These are phyloP conservation scores for Penicillium sclerotiorum DNA, from an alignment of 2,329 filamentous ascomycete species.

Conservation along the genomic window DNA sequence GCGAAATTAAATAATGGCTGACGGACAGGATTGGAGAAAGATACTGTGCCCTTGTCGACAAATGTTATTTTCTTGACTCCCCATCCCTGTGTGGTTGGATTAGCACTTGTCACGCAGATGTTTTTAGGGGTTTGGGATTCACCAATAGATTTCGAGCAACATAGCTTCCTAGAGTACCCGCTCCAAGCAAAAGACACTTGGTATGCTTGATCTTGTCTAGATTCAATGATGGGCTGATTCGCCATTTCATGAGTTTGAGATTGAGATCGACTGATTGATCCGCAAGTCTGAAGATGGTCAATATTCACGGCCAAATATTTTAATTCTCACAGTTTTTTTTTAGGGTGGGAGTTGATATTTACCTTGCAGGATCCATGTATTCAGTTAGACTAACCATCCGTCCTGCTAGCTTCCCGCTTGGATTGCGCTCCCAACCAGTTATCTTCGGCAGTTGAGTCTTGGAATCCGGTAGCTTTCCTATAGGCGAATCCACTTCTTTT, in stretches of 20 bases:
- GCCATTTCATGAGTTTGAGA: slow-evolving; percentile 98
- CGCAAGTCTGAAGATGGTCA: slow-evolving; percentile 59
- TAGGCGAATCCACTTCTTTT: slow-evolving; percentile 33
- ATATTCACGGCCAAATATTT: neutral
- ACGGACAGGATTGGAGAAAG: slow-evolving; percentile 93
- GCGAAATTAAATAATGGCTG: slow-evolving; percentile 90
- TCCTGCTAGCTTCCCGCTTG: slow-evolving; percentile 73
- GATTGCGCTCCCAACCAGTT: slow-evolving; percentile 91
- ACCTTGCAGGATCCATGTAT: slow-evolving; percentile 85
- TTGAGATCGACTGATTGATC: slow-evolving; percentile 96
- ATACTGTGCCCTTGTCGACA: slow-evolving; percentile 89
- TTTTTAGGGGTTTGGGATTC: no score
- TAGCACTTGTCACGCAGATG: neutral
- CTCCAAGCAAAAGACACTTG: slow-evolving; percentile 86
- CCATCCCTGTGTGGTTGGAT: no score
- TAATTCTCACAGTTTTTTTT: neutral
- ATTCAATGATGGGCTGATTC: slow-evolving; percentile 84
- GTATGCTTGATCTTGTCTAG: slow-evolving; percentile 87
- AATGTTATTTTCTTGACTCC: slow-evolving; percentile 94
- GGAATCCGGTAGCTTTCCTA: slow-evolving; percentile 12
- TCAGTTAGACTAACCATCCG: slow-evolving; percentile 81
- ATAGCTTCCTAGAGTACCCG: slow-evolving; percentile 91
- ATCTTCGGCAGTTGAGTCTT: slow-evolving; percentile 71
- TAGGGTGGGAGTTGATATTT: slow-evolving; percentile 4
- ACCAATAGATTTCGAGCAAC: slow-evolving; percentile 84